phyloP scores from a whole-genome alignment of 148 eudicot genomes.

The Pharnaceum exiguum region DNA sequence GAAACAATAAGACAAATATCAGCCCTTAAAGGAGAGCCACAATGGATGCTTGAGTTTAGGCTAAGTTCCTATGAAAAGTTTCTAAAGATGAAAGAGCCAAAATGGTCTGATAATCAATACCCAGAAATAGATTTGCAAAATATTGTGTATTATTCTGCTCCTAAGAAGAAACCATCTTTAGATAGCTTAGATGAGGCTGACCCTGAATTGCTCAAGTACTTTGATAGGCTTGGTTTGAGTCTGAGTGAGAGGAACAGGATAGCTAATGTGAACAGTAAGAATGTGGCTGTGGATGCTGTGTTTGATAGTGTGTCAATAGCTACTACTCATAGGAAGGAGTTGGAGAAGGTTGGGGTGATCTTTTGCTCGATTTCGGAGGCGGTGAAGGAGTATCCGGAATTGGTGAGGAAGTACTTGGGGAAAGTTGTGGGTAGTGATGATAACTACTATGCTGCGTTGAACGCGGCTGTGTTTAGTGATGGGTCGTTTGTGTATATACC shows the following conservation, averaged over 20 bases:
- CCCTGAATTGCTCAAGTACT: slow-evolving; percentile 79
- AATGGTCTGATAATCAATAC: slow-evolving; percentile 87
- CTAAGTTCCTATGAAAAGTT: slow-evolving; percentile 66
- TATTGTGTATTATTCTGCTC: slow-evolving; percentile 78
- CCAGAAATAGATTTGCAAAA: slow-evolving; percentile 63
- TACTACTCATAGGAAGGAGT: slow-evolving; percentile 73
- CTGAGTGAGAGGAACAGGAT: slow-evolving; percentile 67
- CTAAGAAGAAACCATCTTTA: slow-evolving; percentile 75
- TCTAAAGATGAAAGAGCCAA: slow-evolving; percentile 65
- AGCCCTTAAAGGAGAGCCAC: slow-evolving; percentile 64
- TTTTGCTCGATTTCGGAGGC: slow-evolving; percentile 97
- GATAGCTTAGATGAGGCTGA: slow-evolving; percentile 90
- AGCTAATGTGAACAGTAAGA: slow-evolving; percentile 39
- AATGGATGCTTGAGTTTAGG: slow-evolving; percentile 92
- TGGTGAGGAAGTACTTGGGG: slow-evolving; percentile 72
- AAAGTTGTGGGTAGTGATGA: slow-evolving; percentile 79
- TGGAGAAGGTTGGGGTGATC: slow-evolving; percentile 76
- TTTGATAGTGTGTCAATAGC: slow-evolving; percentile 90
- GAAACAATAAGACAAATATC: slow-evolving; percentile 71
- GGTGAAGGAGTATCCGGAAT: slow-evolving; percentile 71
- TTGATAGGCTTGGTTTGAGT: slow-evolving; percentile 72
- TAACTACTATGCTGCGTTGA: slow-evolving; percentile 81
- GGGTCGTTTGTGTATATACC: slow-evolving; percentile 92
- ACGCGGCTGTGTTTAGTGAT: slow-evolving; percentile 94
- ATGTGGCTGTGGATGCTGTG: slow-evolving; percentile 88